Percentiles rank a stretch among this genome's conserved stretches.
These are phyloP conservation scores for Cystoderma amianthinum DNA, from an alignment of 768 basidiomycete species.

Conservation along the genomic window DNA sequence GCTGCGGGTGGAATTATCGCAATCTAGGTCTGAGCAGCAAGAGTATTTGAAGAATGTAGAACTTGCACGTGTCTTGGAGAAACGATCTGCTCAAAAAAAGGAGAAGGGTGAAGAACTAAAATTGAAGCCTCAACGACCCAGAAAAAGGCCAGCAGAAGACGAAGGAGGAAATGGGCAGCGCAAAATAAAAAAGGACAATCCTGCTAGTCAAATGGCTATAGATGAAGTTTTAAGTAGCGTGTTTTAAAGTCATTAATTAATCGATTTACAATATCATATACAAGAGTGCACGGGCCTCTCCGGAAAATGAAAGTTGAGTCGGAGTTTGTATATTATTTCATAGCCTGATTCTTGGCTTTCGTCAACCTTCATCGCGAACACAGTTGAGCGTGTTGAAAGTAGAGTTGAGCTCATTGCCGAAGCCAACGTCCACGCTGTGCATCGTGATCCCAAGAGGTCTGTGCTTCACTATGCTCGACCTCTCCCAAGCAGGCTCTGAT, in stretches of 20 bases:
- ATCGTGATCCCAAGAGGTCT: slow-evolving; percentile 82
- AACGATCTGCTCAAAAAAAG: slow-evolving; percentile 63
- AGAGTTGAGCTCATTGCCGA: slow-evolving; percentile 34
- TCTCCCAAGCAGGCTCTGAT: slow-evolving; percentile 70
- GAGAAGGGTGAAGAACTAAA: slow-evolving; percentile 48
- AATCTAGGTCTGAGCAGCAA: slow-evolving; percentile 82
- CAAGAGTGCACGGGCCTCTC: slow-evolving; percentile 28
- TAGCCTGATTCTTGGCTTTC: slow-evolving; percentile 12
- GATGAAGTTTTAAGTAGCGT: slow-evolving; percentile 42
- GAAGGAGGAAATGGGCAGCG: too few relatives aligned
- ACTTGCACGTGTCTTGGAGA: slow-evolving; percentile 78
- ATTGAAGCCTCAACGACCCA: slow-evolving; percentile 25
- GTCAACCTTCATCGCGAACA: slow-evolving; percentile 58
- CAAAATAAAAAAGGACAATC: too few relatives aligned
- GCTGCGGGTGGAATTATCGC: slow-evolving; percentile 85
- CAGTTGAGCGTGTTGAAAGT: slow-evolving; percentile 32
- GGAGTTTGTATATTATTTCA: slow-evolving; percentile 31
- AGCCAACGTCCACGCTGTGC: slow-evolving; percentile 38
- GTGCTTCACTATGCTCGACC: slow-evolving; percentile 89
- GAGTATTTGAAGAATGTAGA: slow-evolving; percentile 95
- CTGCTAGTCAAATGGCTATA: slow-evolving; percentile 17
- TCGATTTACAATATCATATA: neutral
- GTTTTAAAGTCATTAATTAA: slow-evolving; percentile 29
- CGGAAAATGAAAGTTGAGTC: slow-evolving; percentile 17
- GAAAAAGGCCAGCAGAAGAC: too few relatives aligned